Evolutionary conservation across 1,284 basidiomycete genomes (phyloP), one percentile per base, ranked within the genome.

Genomic region (Puccinia brachypodii): DNA sequence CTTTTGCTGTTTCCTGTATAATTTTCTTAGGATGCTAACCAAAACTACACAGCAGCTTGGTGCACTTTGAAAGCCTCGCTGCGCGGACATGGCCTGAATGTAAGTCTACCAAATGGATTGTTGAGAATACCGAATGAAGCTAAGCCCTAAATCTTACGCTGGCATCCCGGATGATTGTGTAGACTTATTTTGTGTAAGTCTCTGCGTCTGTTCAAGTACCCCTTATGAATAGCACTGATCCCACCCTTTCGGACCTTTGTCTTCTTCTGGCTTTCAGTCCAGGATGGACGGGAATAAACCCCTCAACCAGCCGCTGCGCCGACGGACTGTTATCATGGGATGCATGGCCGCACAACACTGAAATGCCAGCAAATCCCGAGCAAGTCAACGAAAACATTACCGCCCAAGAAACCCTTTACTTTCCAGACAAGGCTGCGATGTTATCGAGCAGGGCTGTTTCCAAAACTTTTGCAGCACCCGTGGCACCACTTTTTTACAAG

Each of bases 241-340:
- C 33, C 22, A 8, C 16, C 31, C 33, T 16, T 50, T 19, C 22
- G 25, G 44, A 25, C n/a, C 50, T 68, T 44, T 42, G 40, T 7
- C 8, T 68, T 68, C 7, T 28, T 22, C 25, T 22, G 8, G 40
- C 36, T 25, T 1, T 25, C 31, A 73, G 77, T 14, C 77, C 77
- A 60, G 77, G 77, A 31, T 80, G 77, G 77, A 80, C 77, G 2
- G 77, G 77, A 33, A 60, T 73, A 14, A 60, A 62, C 28, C 77
- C 77, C 28, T 60, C 69, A 14, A 44, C 66, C 6, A 73, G 62
- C 56, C 47, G 69, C 3, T 72, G 77, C 28, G 69, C 77, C 0
- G 77, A 80, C 50, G 77, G 77, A 9, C 69, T 80, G 16, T 36
- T 80, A 31, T 80, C 77, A 22, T 80, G 77, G 77, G 77, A 80